These are phyloP conservation scores for Xanthoparmelia taractica DNA, from an alignment of 495 filamentous ascomycete genomes.

Conservation along the genomic window DNA sequence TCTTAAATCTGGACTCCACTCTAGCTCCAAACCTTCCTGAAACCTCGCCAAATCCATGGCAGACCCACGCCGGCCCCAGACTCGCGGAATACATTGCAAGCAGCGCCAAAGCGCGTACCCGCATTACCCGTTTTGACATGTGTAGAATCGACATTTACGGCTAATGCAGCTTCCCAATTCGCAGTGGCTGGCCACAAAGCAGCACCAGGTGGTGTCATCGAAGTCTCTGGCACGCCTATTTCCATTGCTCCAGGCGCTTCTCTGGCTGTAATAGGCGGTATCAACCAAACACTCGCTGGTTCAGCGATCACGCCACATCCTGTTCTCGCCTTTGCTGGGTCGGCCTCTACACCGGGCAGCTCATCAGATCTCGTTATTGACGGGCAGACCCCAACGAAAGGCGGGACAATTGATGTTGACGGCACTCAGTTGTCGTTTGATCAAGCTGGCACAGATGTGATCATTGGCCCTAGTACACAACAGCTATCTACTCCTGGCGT, in stretches of 20 bases:
- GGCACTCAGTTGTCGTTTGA: too few species aligned
- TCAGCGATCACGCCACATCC: background rate
- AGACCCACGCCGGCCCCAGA: too few species aligned
- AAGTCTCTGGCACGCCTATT: constrained; percentile 9
- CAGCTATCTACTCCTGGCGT: too few species aligned
- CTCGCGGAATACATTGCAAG: too few species aligned
- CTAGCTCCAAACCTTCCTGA: too few species aligned
- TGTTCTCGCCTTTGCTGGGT: background rate
- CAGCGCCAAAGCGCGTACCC: too few species aligned
- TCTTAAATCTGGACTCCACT: too few species aligned
- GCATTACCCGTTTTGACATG: background rate
- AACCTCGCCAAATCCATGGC: too few species aligned
- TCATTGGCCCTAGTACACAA: too few species aligned
- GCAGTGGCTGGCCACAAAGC: constrained; percentile 18
- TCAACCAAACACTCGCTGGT: background rate
- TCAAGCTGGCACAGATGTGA: too few species aligned
- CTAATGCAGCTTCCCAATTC: constrained; percentile 10
- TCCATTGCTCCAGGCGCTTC: constrained; percentile 12
- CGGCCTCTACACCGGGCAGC: background rate
- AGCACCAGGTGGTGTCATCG: constrained; percentile 9
- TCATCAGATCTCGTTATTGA: background rate
- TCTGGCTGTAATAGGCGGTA: constrained; percentile 7
- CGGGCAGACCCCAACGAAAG: background rate
- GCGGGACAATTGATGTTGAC: too few species aligned
- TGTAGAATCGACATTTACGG: constrained; percentile 7